Base-by-base conservation (phyloP, 345 rosid genomes). In the Salix dunnii region DNA sequence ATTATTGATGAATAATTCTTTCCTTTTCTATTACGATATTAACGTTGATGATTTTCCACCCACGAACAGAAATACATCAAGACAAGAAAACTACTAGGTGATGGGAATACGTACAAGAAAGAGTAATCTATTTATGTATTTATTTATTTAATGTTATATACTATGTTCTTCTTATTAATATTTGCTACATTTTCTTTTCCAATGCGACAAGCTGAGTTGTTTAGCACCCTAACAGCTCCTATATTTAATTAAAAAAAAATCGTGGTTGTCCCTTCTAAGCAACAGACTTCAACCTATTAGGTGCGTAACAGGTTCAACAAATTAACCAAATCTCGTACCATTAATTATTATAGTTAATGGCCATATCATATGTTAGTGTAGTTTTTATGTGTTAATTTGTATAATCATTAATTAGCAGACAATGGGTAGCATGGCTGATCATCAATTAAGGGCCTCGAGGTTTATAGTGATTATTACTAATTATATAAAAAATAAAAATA, bases 131-230 rank as follows among this genome's bases (percentile, higher is more conserved):
- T 51, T 21, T 28, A 28, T 46, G 5, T 13, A 27, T 31, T 6
- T 23, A n/a, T 42, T 46, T 35, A 1, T 62, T 12, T 16, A 33
- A 6, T 38, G 27, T n/a, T 62, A 12, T n/a, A 12, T 13, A 18
- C 6, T 18, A 46, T 7, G 23, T 16, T n/a, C 36, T 46, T 49
- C 68, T 28, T 58, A 16, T 27, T 40, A 16, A 28, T 42, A 5
- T n/a, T 43, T 61, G 21, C n/a, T 62, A 35, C 5, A 7, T 31
- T 8, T 61, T 71, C 13, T 71, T 51, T 36, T 55, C 70, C 74
- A 46, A 71, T 30, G 72, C 46, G 67, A 67, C 82, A 81, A 66
- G 75, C 67, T 83, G 85, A 87, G 89, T 79, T 85, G 89, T 85
- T 73, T 79, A 73, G 82, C 84, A 75, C 76, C 85, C 85, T 71